Evolutionary conservation across 305 asterid genomes (phyloP), one percentile per base, ranked within the genome.

Genomic region (Fraxinus albicans): DNA sequence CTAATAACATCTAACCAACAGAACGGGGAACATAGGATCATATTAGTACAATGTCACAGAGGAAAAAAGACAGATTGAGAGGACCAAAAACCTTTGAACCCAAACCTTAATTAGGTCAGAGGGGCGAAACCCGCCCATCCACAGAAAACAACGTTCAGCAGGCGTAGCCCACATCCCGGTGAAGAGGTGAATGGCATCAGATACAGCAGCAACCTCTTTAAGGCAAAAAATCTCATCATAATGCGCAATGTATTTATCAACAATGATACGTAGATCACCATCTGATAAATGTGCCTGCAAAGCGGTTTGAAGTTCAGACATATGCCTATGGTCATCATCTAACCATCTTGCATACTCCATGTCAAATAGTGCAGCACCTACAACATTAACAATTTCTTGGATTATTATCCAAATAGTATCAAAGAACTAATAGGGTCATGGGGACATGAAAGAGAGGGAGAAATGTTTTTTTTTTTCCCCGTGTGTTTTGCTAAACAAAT

Each of bases 71-170:
- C 25, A 55, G 2, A 55, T 19, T 55, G 25, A n/a, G 65, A n/a
- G 65, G 65, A 55, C 65, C 65, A 55, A 17, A n/a, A 55, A 55
- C 6, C 65, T 33, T 5, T 1, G 44, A 72, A 73, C 47, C 9
- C 38, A 53, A 73, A 92, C 99, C 98, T 96, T 96, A 88, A 93
- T 95, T 9, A 96, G 88, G 33, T 94, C 98, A 2, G 99, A 96
- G 10, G 99, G 99, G 35, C 97, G 86, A 82, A 96, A 96, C 53
- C 99, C 98, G 0, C 96, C 98, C 90, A 96, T 92, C 99, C 99
- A 95, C 12, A 96, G 96, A 75, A 96, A 96, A 82, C 98, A 95
- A 0, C 98, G 94, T 76, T 96, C 99, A 2, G 93, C 97, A 0
- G 98, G 95, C 0, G 96, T 90, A 13, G 94, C 81, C 99, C 99